Conservation (phyloP, 116 monocot species). For the Phalaenopsis hybrid region DNA sequence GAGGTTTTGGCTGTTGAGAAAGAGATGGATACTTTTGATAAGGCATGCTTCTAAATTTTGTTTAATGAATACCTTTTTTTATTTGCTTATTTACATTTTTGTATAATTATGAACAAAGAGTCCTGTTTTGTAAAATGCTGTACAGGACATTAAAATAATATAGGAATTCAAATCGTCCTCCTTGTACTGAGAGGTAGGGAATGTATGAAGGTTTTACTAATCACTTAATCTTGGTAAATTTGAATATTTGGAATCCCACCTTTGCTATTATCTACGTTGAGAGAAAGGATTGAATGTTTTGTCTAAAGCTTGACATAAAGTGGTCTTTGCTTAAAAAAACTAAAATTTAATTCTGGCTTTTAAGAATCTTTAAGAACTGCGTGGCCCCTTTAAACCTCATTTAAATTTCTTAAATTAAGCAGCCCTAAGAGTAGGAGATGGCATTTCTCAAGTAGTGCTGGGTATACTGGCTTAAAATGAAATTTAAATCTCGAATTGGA, state of each 20-base stretch:
- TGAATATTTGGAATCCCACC: background rate
- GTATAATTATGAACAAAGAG: background rate
- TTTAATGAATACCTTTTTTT: background rate
- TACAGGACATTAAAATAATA: background rate
- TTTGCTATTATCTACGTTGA: background rate
- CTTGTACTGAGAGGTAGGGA: background rate
- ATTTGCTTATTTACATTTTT: background rate
- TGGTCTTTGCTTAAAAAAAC: background rate
- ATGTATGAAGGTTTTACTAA: background rate
- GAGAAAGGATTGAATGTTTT: background rate
- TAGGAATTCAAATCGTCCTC: background rate
- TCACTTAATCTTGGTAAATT: background rate
- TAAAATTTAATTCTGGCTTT: background rate
- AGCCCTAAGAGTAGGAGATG: too few relatives aligned
- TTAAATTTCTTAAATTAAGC: too few relatives aligned
- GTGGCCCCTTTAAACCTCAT: too few relatives aligned
- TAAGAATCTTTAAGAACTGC: too few relatives aligned
- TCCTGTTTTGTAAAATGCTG: background rate
- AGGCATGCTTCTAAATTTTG: constrained; percentile 36
- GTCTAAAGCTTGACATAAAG: background rate
- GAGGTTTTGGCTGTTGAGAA: constrained; percentile 13
- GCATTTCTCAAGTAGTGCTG: too few relatives aligned
- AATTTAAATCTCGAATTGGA: background rate
- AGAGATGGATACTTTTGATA: constrained; percentile 73
- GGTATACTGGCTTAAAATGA: background rate